Base-by-base conservation (phyloP, 2,329 filamentous ascomycete genomes). In the Fonsecaea pugnacius region DNA sequence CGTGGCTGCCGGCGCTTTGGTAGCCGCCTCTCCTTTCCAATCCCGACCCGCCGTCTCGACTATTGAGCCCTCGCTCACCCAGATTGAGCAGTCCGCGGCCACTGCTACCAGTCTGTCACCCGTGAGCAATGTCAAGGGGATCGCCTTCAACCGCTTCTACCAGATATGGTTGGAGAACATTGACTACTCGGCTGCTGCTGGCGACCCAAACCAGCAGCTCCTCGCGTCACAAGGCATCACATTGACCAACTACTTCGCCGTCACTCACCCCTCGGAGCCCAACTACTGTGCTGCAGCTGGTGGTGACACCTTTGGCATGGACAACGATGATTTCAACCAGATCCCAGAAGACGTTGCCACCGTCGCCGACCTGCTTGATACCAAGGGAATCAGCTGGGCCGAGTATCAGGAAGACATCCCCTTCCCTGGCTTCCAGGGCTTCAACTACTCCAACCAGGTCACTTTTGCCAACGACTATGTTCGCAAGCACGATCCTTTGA, bases 141-240 rank as follows among this genome's bases (percentile, higher is more conserved):
- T 88, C 73, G 86, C 83, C 0, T 93, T 93, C 73, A 84, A 92
- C 73, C 86, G 90, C 16, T 85, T 91, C 66, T 86, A 87, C 61
- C 84, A 87, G 63, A 87, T 93, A 75, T 93, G 89, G 87, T 82
- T 92, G 54, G 91, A 93, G 79, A 93, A 93, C 74, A 90, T 87
- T 55, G 82, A 85, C 75, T 92, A 85, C 69, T 82, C 85, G 58
- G 84, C 87, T 72, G 86, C 89, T 1, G 79, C 80, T 40, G 84
- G 82, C 16, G 89, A 92, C 74, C 82, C 63, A 9, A 73, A 75
- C 52, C 60, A 74, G 56, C 65, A 71, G 46, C 86, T 78, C 78
- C 78, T 90, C 24, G 85, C 86, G 10, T 76, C 57, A 65, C 82
- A 85, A 75, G 89, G 89, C 58, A 85, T 91, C 67, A 84, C 82